Conservation (phyloP, 2,329 filamentous ascomycete genomes). For the Alternaria arborescens region DNA sequence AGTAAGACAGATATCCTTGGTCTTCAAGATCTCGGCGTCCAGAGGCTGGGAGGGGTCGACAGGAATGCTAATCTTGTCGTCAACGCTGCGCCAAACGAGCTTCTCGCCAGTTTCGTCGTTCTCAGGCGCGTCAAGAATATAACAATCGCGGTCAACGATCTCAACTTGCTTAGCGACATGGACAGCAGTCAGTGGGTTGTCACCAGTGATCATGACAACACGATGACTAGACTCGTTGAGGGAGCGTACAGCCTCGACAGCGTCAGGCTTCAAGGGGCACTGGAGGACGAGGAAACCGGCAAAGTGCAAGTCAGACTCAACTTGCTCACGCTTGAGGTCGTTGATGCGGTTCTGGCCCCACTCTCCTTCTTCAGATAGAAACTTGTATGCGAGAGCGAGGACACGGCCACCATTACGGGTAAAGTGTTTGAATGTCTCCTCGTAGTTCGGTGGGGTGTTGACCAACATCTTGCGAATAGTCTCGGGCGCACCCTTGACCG, state of each 20-base stretch:
- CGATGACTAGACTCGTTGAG: constrained; percentile 98
- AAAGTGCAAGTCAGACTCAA: constrained; percentile 85
- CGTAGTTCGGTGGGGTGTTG: constrained; percentile 83
- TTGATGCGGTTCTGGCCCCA: constrained; percentile 87
- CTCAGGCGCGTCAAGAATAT: constrained; percentile 95
- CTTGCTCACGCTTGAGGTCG: constrained; percentile 89
- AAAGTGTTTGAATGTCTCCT: constrained; percentile 98
- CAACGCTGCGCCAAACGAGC: constrained; percentile 92
- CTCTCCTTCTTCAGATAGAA: constrained; percentile 81
- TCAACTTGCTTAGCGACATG: constrained; percentile 96
- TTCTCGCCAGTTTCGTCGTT: constrained; percentile 81
- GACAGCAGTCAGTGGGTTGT: constrained; percentile 95
- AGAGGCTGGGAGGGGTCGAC: constrained; percentile 85
- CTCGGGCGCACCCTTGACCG: constrained; percentile 96
- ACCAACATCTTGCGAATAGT: constrained; percentile 95
- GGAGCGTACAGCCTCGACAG: constrained; percentile 92
- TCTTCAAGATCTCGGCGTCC: constrained; percentile 79
- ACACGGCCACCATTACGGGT: constrained; percentile 95
- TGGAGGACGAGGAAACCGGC: constrained; percentile 96
- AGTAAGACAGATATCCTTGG: constrained; percentile 93
- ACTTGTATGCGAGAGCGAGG: constrained; percentile 92
- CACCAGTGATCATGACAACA: constrained; percentile 98
- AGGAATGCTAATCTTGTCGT: constrained; percentile 85
- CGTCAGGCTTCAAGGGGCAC: constrained; percentile 95
- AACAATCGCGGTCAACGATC: constrained; percentile 93